These are phyloP conservation scores for Talinum fruticosum DNA, from an alignment of 148 eudicot genomes.

Conservation along the genomic window DNA sequence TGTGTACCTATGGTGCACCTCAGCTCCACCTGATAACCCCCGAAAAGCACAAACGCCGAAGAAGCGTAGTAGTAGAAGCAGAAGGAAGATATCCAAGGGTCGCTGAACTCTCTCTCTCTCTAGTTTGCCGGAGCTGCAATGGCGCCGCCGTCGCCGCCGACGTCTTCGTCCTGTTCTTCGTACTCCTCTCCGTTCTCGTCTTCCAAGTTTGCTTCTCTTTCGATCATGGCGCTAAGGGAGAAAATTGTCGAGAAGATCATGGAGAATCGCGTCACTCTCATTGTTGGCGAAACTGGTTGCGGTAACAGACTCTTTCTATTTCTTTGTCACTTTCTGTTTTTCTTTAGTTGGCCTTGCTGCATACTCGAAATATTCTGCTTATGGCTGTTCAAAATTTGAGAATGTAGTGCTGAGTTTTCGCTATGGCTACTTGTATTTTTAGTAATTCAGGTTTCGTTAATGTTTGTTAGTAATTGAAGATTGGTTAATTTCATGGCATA, in stretches of 20 bases:
- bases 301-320: conserved; percentile 36
- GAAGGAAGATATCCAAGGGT: background rate
- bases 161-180: conserved; percentile 36
- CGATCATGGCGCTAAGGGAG: conserved; percentile 50
- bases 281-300: conserved; percentile 94
- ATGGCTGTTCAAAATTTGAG: background rate
- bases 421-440: background rate
- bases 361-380: background rate
- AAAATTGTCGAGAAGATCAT: conserved; percentile 72
- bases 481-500: background rate
- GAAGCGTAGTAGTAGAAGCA: background rate
- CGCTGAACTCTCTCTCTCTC: background rate
- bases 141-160: conserved; percentile 44
- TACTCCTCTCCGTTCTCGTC: conserved; percentile 30
- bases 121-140: conserved; percentile 22
- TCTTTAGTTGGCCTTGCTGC: background rate
- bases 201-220: conserved; percentile 45
- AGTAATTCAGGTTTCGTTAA: background rate
- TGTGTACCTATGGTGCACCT: background rate
- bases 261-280: conserved; percentile 89
- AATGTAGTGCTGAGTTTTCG: background rate
- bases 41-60: background rate
- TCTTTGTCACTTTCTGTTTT: background rate
- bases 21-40: background rate
- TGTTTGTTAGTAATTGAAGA: background rate